phyloP scores from a whole-genome alignment of 176 grass and related monocot species.

The Carex scoparia region DNA sequence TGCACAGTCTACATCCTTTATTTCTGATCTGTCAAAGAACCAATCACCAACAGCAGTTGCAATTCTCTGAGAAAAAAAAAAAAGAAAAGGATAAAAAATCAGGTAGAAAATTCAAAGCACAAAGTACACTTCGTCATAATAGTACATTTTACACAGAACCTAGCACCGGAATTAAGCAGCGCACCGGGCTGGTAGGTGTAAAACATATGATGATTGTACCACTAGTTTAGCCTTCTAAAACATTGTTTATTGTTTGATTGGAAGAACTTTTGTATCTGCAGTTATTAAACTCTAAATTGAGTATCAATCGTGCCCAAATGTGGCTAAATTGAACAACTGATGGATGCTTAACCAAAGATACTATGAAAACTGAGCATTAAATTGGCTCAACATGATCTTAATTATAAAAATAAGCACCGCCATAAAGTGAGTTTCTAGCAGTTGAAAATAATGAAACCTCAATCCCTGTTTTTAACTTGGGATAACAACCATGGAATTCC shows the following conservation, averaged over 20 bases:
- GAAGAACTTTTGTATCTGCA: background rate
- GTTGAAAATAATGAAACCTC: background rate
- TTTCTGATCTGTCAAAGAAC: constrained; percentile 50
- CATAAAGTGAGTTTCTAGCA: background rate
- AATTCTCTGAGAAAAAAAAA: constrained; percentile 54
- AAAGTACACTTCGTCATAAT: background rate
- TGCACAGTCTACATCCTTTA: constrained; percentile 66
- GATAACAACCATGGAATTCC: background rate
- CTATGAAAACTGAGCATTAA: background rate
- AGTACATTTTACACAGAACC: background rate
- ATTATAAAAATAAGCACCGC: background rate
- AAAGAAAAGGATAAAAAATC: background rate
- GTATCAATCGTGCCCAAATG: background rate
- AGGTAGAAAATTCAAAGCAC: background rate
- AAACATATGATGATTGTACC: background rate
- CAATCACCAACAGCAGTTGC: constrained; percentile 80
- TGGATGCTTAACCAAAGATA: background rate
- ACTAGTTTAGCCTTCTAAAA: background rate
- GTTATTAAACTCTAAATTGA: background rate
- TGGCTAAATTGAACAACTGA: background rate
- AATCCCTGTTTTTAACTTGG: background rate
- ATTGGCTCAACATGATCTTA: background rate
- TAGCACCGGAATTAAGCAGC: background rate
- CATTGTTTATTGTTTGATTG: background rate
- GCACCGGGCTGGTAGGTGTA: background rate